These are phyloP conservation scores for Odontarrhena argentea DNA, from an alignment of 345 rosid genomes.

Conservation along the genomic window DNA sequence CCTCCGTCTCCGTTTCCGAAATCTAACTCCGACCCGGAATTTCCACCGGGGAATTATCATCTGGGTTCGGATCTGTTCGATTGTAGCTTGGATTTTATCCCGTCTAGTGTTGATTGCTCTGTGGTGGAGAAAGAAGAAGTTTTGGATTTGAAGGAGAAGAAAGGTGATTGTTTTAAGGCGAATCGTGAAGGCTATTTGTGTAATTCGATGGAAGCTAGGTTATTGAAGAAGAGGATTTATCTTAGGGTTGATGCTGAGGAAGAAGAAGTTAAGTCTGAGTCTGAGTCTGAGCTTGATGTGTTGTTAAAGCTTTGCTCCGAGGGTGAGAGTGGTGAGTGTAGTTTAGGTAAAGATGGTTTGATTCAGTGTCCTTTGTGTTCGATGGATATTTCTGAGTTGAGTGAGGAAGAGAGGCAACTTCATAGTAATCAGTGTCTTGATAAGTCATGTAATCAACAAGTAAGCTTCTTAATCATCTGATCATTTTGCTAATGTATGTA, in stretches of 20 bases:
- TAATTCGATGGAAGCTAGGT: slow-evolving; percentile 70
- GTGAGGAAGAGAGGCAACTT: slow-evolving; percentile 62
- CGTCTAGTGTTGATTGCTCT: slow-evolving; percentile 59
- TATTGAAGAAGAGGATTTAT: slow-evolving; percentile 39
- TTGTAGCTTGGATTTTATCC: slow-evolving; percentile 69
- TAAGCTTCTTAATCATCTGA: slow-evolving; percentile 38
- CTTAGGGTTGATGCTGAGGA: slow-evolving; percentile 34
- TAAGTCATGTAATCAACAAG: slow-evolving; percentile 47
- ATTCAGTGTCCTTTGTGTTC: slow-evolving; percentile 80
- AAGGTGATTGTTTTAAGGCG: slow-evolving; percentile 37
- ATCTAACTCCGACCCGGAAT: background rate
- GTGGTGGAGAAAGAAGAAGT: background rate
- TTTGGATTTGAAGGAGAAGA: slow-evolving; percentile 9
- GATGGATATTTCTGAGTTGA: slow-evolving; percentile 62
- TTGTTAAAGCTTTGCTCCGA: slow-evolving; percentile 62
- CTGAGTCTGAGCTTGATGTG: slow-evolving; percentile 51
- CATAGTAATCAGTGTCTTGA: slow-evolving; percentile 88
- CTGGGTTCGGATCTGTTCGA: background rate
- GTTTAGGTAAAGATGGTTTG: slow-evolving; percentile 30
- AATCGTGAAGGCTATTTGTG: slow-evolving; percentile 49
- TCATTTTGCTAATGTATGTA: too few relatives aligned
- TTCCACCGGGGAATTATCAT: background rate
- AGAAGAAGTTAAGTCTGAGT: slow-evolving; percentile 41
- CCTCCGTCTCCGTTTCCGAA: slow-evolving; percentile 19
- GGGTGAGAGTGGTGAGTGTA: slow-evolving; percentile 37